Percentiles rank a stretch among this genome's conserved stretches.
These are phyloP conservation scores for Phytophthora nicotianae DNA, from an alignment of 352 stramenopile species.

Conservation along the genomic window DNA sequence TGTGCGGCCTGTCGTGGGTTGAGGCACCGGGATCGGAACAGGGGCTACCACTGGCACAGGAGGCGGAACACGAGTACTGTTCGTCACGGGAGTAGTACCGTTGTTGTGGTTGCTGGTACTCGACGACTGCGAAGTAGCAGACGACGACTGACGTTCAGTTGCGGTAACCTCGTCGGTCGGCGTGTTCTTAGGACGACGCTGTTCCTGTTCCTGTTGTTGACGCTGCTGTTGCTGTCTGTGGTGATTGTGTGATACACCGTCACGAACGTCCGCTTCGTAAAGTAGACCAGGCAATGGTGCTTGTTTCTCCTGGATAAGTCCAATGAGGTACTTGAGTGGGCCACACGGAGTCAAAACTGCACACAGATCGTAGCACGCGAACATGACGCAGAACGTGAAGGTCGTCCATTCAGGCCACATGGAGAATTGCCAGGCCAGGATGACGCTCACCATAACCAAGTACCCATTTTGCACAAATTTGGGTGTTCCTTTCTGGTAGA, in stretches of 20 bases:
- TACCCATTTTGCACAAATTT: constrained; percentile 94
- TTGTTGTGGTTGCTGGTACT: constrained; percentile 34
- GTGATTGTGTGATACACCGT: constrained; percentile 66
- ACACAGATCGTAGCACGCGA: constrained; percentile 98
- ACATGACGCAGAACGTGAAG: constrained; percentile 93
- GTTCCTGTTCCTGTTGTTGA: constrained; percentile 23
- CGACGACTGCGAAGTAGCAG: constrained; percentile 44
- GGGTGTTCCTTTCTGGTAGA: constrained; percentile 87
- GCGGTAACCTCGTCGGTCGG: constrained; percentile 12
- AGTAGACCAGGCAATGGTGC: constrained; percentile 92
- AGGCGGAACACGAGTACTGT: constrained; percentile 20
- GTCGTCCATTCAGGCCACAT: constrained; percentile 96
- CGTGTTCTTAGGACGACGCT: constrained; percentile 26
- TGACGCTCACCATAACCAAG: constrained; percentile 94
- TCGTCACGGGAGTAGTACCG: constrained; percentile 25
- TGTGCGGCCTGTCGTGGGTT: constrained; percentile 21
- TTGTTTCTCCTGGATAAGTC: constrained; percentile 93
- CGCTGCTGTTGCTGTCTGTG: constrained; percentile 32
- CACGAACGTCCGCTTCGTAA: constrained; percentile 94
- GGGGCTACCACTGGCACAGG: constrained; percentile 9
- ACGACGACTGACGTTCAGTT: constrained; percentile 41
- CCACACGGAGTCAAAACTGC: constrained; percentile 98
- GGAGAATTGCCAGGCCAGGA: constrained; percentile 97
- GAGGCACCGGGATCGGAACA: constrained; percentile 22
- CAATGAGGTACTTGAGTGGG: constrained; percentile 93